These are phyloP conservation scores for Penicillium sp. DNA, from an alignment of 2,329 filamentous ascomycete species.

Conservation along the genomic window DNA sequence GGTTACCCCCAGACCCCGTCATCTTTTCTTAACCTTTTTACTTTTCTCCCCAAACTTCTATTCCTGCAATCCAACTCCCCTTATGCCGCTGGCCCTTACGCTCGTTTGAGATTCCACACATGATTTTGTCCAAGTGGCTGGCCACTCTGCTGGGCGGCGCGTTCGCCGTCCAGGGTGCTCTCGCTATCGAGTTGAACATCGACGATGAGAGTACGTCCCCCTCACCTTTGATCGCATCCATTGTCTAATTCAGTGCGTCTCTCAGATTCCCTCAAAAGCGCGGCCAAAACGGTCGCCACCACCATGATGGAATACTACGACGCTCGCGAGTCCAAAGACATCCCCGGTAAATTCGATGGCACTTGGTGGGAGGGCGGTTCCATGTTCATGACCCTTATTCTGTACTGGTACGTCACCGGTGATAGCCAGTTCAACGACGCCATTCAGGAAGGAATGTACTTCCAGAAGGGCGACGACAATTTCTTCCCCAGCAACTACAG, in stretches of 20 bases:
- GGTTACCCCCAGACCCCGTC: constrained; percentile 1
- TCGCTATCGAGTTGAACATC: constrained; percentile 15
- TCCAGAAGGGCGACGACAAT: constrained; percentile 65
- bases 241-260: constrained; percentile 4
- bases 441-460: constrained; percentile 59
- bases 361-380: constrained; percentile 62
- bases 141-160: constrained; percentile 16
- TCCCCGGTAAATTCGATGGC: constrained; percentile 34
- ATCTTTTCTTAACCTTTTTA: background rate
- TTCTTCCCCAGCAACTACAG: constrained; percentile 61
- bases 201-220: constrained; percentile 14
- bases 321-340: constrained; percentile 30
- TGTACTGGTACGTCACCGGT: constrained; percentile 78
- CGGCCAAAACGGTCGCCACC: constrained; percentile 30
- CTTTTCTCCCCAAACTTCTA: background rate
- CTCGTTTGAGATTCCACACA: constrained; percentile 9
- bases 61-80: background rate
- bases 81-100: constrained; percentile 9
- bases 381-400: constrained; percentile 61
- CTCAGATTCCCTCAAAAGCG: constrained; percentile 28
- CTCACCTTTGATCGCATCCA: background rate
- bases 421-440: constrained; percentile 63
- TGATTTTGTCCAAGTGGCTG: constrained; percentile 18
- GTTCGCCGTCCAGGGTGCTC: constrained; percentile 13
- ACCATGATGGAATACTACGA: constrained; percentile 36